Evolutionary conservation across 192 early-diverging fungal genomes (phyloP), one percentile per base, ranked within the genome.

Genomic region (Umbelopsis isabellina): DNA sequence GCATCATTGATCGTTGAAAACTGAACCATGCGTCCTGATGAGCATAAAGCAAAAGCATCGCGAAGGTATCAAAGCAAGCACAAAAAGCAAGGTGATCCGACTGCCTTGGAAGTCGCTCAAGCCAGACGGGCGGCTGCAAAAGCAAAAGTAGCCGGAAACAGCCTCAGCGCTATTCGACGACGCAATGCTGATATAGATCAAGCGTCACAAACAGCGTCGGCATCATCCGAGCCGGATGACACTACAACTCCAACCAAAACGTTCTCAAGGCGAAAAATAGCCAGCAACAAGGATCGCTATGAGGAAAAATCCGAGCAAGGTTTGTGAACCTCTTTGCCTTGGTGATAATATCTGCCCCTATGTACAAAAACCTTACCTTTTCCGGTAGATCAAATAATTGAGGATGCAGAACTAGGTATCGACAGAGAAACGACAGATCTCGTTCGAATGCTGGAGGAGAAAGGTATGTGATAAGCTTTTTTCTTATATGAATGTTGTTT

Each of bases 341-440:
- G 8, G 23, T 27, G 52, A 25, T 27, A 22, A 0, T 13, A 13
- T 11, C 16, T 27, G 46, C 4, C 46, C 21, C 15, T 55, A 13
- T 27, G 4, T 2, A 55, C 18, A 33, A 30, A 35, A 30, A 61
- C 55, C 16, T 61, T 25, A 35, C 55, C 10, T 15, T 8, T 33
- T 23, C 11, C 8, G 2, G 9, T 51, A 73, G 64, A 68, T 69
- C 47, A 72, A 20, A 13, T 58, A 16, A 21, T 20, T 13, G n/a
- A 73, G 58, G 76, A 78, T 52, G 76, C 72, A 25, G 76, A 73
- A 35, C n/a, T 73, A 23, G 76, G 76, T 18, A 78, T 78, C 20
- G 76, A 78, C 49, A 58, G 76, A 53, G 76, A 78, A 49, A 78
- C 76, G 20, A 78, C 76, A 1, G 65, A 78, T 44, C 49, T 78